Base-by-base conservation (phyloP, 2,329 filamentous ascomycete species). In the Cadophora luteo-olivacea region DNA sequence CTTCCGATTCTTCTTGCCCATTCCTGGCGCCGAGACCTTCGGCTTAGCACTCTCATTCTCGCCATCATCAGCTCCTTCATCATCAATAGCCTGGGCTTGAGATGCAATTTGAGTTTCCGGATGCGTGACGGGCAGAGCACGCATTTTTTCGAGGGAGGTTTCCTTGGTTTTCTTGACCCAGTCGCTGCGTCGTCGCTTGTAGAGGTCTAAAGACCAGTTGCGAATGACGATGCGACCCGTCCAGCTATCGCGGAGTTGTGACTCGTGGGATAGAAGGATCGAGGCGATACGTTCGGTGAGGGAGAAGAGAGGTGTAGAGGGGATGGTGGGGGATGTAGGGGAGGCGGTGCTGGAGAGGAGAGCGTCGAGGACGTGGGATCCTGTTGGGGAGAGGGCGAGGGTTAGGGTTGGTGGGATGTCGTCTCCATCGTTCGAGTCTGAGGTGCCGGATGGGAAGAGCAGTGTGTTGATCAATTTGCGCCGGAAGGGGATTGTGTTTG, bases 161-260 rank as follows among this genome's bases (percentile, higher is more conserved):
- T 62, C 60, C 29, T 89, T 89, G 12, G 86, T 86, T 72, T 87
- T 84, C 67, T 82, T 82, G 67, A 89, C 83, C 91, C 91, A 93
- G 66, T 91, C 89, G 6, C 81, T 82, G 51, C 87, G 81, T 64
- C 84, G 81, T 33, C 89, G 82, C 76, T 89, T 90, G 79, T 90
- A 92, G 6, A 91, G 79, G 78, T 93, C 91, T 86, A 92, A 90
- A 45, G 84, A 85, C 90, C 91, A 93, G 75, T 92, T 92, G 72
- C 88, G 84, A 89, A 90, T 92, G 12, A 92, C 89, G 3, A 87
- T 88, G 41, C 90, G 82, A 1, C 91, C 91, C 25, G 88, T 84
- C 45, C 85, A 86, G 1, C 86, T 89, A 67, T 91, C 88, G n/a
- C 90, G 84, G 22, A 92, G 78, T 0, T 80, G 75, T n/a, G 81